Evolutionary conservation across 2,329 filamentous ascomycete species (phyloP), one percentile per base, ranked within the genome.

Genomic region (Neophaeococcomyces aloes): DNA sequence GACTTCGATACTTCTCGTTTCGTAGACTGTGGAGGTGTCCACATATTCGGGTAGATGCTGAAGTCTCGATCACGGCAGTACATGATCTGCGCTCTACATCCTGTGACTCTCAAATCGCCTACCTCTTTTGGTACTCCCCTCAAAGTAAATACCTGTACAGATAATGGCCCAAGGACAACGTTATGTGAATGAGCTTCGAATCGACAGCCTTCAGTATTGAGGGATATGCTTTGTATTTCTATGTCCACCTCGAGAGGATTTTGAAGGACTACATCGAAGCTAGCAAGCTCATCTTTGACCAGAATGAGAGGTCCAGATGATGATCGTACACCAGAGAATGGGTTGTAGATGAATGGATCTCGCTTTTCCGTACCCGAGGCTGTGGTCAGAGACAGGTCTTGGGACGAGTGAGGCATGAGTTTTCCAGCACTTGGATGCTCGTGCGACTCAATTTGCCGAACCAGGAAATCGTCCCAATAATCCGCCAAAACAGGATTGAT

Each of bases 381-480:
- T 8, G 62, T 62, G 10, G 64, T 64, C 7, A 66, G 60, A 35
- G 69, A 65, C 30, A 77, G 58, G 47, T 76, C 73, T 29, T 63
- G 65, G 45, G 65, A 70, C 14, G 65, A 68, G 56, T 87, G 83
- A 4, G 81, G 72, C 40, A 85, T 74, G 0, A 85, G 81, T 13
- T 74, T 72, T 51, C 75, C 73, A 8, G 73, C 71, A 32, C 69
- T 64, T 7, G 78, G 68, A 29, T 77, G 62, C 18, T 82, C 69
- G 39, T 87, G 76, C 33, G 94, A 67, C 43, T 80, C 76, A 53
- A 94, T 69, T 50, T 79, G 79, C 38, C 91, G 79, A 36, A 98
- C 74, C 7, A 98, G 69, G 55, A 96, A 96, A 57, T 94, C 86
- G 60, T 98, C 91, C 91, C 91, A 98, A 59, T 95, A 98, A 53